Percentiles rank a stretch among this genome's conserved stretches.
phyloP scores from a whole-genome alignment of 2,329 filamentous ascomycete genomes.

The Orbilia javanica region DNA sequence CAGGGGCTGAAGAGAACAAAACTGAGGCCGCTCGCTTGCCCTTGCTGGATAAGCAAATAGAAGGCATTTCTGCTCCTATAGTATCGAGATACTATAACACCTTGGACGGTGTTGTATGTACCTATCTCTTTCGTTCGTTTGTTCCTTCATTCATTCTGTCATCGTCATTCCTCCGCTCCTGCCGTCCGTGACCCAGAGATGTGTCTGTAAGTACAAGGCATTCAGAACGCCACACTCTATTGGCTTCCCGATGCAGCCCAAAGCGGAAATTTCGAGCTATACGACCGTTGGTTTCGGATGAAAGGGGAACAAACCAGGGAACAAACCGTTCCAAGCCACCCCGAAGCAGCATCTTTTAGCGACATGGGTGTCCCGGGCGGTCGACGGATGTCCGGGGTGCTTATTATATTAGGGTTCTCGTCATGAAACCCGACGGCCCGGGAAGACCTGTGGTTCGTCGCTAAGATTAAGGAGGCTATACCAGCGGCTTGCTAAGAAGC shows the following conservation, averaged over 20 bases:
- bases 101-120: neutral
- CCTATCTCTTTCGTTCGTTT: conserved; percentile 1
- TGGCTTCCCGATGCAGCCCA: conserved; percentile 7
- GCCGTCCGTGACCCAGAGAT: conserved; percentile 25
- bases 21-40: conserved; percentile 39
- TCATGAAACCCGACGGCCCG: conserved; percentile 57
- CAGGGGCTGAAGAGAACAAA: conserved; percentile 35
- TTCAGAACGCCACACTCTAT: conserved; percentile 50
- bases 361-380: conserved; percentile 29
- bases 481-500: conserved; percentile 41
- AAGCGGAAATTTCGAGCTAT: conserved; percentile 29
- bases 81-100: neutral
- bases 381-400: conserved; percentile 6
- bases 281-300: neutral
- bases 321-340: neutral
- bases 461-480: conserved; percentile 59
- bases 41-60: conserved; percentile 29
- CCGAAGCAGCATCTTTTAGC: conserved; percentile 48
- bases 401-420: conserved; percentile 41
- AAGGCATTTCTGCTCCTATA: conserved; percentile 3
- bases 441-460: conserved; percentile 44
- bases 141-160: neutral
- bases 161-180: conserved; percentile 7
- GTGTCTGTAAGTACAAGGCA: neutral
- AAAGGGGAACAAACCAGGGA: neutral